Conservation (phyloP, 2,329 filamentous ascomycete species). For the Ophiostoma sp. region DNA sequence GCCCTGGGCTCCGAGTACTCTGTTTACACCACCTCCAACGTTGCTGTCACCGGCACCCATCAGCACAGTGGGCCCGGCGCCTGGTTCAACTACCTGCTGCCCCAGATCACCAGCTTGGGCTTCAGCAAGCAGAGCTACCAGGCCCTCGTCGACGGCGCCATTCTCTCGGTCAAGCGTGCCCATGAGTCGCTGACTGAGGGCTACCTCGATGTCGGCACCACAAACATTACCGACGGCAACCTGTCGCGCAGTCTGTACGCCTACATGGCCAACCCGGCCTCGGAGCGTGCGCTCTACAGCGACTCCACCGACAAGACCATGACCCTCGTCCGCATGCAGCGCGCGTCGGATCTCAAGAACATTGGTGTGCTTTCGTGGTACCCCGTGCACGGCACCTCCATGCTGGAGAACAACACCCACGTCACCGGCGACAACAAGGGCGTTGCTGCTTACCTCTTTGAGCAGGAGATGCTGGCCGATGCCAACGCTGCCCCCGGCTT, state of each 20-base stretch:
- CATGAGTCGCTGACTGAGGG: conserved; percentile 65
- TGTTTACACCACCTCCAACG: conserved; percentile 70
- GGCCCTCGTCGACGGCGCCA: conserved; percentile 79
- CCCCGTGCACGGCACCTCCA: conserved; percentile 84
- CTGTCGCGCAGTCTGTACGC: conserved; percentile 85
- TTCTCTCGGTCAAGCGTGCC: conserved; percentile 75
- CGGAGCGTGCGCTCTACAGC: conserved; percentile 66
- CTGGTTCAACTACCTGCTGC: conserved; percentile 91
- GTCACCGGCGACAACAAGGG: conserved; percentile 92
- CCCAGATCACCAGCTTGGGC: conserved; percentile 81
- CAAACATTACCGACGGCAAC: conserved; percentile 68
- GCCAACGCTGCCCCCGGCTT: conserved; percentile 51
- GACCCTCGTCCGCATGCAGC: conserved; percentile 72
- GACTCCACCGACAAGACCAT: conserved; percentile 59
- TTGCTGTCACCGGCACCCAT: conserved; percentile 88
- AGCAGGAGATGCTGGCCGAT: conserved; percentile 58
- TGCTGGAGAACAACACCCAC: conserved; percentile 84
- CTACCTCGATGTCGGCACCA: conserved; percentile 63
- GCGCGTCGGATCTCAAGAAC: conserved; percentile 67
- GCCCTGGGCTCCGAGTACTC: conserved; percentile 66
- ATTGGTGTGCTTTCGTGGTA: conserved; percentile 86
- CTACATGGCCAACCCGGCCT: conserved; percentile 77
- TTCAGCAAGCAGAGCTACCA: conserved; percentile 83
- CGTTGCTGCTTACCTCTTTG: conserved; percentile 76
- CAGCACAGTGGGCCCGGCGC: conserved; percentile 87